A percentile compares a stretch with the other conserved stretches of the same genome.
Evolutionary conservation across 345 rosid species (phyloP).

Genomic region (Carallia pectinifolia): DNA sequence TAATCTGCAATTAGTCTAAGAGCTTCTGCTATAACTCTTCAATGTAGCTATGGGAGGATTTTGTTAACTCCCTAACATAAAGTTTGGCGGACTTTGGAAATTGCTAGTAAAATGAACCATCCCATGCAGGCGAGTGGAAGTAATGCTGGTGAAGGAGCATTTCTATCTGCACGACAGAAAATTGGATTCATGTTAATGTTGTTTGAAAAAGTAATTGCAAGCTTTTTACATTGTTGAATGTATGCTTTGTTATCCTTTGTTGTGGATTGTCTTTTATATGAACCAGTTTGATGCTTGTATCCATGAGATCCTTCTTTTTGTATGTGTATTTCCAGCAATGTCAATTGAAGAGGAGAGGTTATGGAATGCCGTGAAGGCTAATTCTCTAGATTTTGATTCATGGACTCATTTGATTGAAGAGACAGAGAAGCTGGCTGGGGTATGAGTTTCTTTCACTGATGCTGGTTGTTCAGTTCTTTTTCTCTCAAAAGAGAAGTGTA

Average conservation of each 20-base stretch:
- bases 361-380: constrained; percentile 80
- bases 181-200: neutral
- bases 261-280: neutral
- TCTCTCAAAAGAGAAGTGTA: neutral
- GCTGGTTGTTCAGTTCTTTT: neutral
- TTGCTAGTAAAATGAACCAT: too few species aligned
- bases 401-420: constrained; percentile 90
- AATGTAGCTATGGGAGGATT: neutral
- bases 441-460: constrained; percentile 22
- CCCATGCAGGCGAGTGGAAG: neutral
- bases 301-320: neutral
- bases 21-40: neutral
- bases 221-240: neutral
- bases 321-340: constrained; percentile 39
- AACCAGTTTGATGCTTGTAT: neutral
- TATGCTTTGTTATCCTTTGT: neutral
- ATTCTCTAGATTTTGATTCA: constrained; percentile 81
- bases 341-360: constrained; percentile 85
- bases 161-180: neutral
- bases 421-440: constrained; percentile 88
- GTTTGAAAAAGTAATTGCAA: neutral
- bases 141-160: neutral
- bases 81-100: neutral
- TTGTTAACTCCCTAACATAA: neutral
- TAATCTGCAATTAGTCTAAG: neutral